Conservation (phyloP, 192 early-diverging fungal genomes). For the Globomyces pollinis-pini region DNA sequence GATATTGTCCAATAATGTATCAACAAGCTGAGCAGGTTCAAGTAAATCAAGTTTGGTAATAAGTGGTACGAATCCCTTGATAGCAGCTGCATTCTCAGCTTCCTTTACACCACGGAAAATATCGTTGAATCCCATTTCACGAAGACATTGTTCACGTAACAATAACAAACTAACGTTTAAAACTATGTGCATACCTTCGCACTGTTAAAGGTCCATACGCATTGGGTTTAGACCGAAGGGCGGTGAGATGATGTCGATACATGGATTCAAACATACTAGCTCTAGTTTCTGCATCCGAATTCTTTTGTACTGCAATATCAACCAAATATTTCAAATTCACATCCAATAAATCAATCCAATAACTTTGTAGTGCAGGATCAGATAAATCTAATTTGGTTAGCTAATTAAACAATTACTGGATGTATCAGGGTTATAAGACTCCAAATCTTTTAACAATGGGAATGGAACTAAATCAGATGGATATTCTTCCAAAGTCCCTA, state of each 20-base stretch:
- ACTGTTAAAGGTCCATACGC: constrained; percentile 68
- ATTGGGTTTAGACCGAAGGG: constrained; percentile 57
- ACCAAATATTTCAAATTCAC: constrained; percentile 56
- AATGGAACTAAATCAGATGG: constrained; percentile 45
- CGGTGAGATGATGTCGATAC: constrained; percentile 58
- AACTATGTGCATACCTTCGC: constrained; percentile 32
- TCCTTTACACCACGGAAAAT: constrained; percentile 65
- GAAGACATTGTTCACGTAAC: constrained; percentile 73
- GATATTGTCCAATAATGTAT: constrained; percentile 53
- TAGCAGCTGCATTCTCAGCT: constrained; percentile 55
- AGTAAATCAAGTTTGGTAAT: constrained; percentile 43
- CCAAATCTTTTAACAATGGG: constrained; percentile 48
- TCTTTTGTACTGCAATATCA: constrained; percentile 46
- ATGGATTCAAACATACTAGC: constrained; percentile 50
- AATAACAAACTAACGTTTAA: constrained; percentile 41
- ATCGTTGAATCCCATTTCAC: constrained; percentile 73
- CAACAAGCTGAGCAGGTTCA: constrained; percentile 23
- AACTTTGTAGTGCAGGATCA: constrained; percentile 45
- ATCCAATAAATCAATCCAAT: constrained; percentile 73
- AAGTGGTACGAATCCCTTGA: constrained; percentile 40
- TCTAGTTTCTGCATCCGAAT: constrained; percentile 10
- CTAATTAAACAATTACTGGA: too few species aligned
- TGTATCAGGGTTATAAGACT: constrained; percentile 65
- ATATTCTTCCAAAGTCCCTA: constrained; percentile 60
- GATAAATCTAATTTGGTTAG: constrained; percentile 23